Percentiles rank a stretch among this genome's conserved stretches.
Evolutionary conservation across 2,329 filamentous ascomycete genomes (phyloP).

Genomic region (Huntiella omanensis): DNA sequence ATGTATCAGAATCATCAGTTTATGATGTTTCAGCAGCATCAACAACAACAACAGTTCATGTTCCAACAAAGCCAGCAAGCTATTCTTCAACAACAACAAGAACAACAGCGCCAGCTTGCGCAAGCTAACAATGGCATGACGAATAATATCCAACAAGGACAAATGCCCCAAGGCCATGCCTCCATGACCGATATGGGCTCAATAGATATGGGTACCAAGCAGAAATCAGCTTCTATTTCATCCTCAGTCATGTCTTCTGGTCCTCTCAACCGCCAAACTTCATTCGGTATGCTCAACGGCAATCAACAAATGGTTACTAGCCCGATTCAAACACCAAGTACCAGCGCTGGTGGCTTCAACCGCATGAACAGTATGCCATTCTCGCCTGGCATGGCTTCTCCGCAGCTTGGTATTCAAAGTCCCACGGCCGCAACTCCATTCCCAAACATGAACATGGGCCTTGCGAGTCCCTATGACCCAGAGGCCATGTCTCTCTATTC

Average conservation of each 20-base stretch:
- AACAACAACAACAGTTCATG: conserved; percentile 5
- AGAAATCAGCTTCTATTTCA: not conserved
- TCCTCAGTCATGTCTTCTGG: not conserved
- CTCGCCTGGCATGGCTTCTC: conserved; percentile 6
- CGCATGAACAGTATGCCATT: conserved; percentile 3
- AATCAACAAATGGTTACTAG: conserved; percentile 6
- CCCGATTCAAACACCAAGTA: conserved; percentile 2
- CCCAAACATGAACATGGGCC: conserved; percentile 1
- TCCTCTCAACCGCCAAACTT: not conserved
- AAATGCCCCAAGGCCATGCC: conserved; percentile 3
- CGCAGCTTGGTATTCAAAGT: conserved; percentile 1
- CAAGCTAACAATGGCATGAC: not conserved
- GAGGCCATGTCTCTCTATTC: conserved; percentile 4
- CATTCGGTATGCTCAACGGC: not conserved
- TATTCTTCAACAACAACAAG: conserved; percentile 5
- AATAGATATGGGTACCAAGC: not conserved
- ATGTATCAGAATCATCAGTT: not conserved
- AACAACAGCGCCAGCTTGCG: conserved; percentile 9
- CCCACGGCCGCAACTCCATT: conserved; percentile 1
- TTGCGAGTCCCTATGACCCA: conserved; percentile 1
- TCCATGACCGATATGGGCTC: not conserved
- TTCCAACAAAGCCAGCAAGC: conserved; percentile 5
- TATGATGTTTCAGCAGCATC: conserved; percentile 7
- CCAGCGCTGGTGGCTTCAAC: not conserved
- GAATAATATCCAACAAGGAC: not conserved